Conservation (phyloP, 768 basidiomycete species). For the Neoboletus subvelutipes region DNA sequence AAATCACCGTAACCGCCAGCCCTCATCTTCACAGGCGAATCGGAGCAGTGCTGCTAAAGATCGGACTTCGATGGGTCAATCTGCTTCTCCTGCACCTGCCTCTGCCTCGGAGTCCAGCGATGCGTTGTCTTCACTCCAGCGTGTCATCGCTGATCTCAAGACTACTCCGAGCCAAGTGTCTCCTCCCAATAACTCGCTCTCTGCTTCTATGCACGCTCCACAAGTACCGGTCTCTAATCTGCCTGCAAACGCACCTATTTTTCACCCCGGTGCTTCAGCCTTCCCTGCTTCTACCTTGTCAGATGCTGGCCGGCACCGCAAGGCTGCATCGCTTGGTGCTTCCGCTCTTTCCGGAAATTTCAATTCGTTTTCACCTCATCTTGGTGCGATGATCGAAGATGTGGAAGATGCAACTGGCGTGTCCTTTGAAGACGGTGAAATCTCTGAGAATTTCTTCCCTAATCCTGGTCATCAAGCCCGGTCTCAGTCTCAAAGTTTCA, state of each 20-base stretch:
- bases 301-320: slow-evolving; percentile 71
- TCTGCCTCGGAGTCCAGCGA: slow-evolving; percentile 67
- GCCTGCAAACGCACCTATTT: slow-evolving; percentile 66
- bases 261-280: slow-evolving; percentile 65
- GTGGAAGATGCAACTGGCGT: slow-evolving; percentile 57
- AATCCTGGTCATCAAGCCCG: slow-evolving; percentile 62
- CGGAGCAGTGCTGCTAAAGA: slow-evolving; percentile 53
- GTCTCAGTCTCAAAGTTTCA: slow-evolving; percentile 80
- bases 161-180: slow-evolving; percentile 56
- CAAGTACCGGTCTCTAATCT: slow-evolving; percentile 50
- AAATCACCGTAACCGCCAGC: slow-evolving; percentile 54
- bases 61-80: slow-evolving; percentile 39
- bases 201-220: slow-evolving; percentile 47
- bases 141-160: slow-evolving; percentile 93
- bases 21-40: slow-evolving; percentile 57
- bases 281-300: slow-evolving; percentile 47
- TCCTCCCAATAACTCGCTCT: slow-evolving; percentile 39
- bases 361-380: slow-evolving; percentile 73
- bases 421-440: slow-evolving; percentile 77
- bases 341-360: slow-evolving; percentile 57
- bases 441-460: slow-evolving; percentile 55
- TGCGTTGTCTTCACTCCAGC: slow-evolving; percentile 84
- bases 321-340: slow-evolving; percentile 72
- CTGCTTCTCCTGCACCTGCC: slow-evolving; percentile 47
- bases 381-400: slow-evolving; percentile 84